These are phyloP conservation scores for Chrysanthemum makinoi DNA, from an alignment of 129 eudicot species.

Conservation along the genomic window DNA sequence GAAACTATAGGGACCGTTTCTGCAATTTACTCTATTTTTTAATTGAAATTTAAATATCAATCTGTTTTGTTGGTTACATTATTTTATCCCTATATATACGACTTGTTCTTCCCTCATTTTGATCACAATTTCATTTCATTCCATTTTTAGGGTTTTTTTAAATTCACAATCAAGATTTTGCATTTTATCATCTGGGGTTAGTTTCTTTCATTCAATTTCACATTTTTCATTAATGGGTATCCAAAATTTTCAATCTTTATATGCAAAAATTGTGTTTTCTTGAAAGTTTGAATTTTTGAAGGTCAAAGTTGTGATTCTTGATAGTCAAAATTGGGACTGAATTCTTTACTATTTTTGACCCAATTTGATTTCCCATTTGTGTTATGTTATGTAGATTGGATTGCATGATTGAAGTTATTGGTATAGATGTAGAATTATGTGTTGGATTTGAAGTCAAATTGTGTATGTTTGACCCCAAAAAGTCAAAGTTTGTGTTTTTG, in stretches of 20 bases:
- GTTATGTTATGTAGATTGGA: not conserved
- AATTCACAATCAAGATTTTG: conserved; percentile 8
- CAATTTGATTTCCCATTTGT: not conserved
- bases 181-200: conserved; percentile 34
- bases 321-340: conserved; percentile 1
- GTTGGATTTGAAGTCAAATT: conserved; percentile 5
- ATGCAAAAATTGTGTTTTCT: conserved; percentile 22
- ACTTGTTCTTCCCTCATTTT: conserved; percentile 19
- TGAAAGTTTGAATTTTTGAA: not conserved
- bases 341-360: conserved; percentile 4
- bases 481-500: conserved; percentile 12
- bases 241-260: conserved; percentile 13
- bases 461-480: conserved; percentile 17
- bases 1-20: not conserved
- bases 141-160: conserved; percentile 17
- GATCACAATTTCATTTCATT: conserved; percentile 20
- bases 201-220: conserved; percentile 16
- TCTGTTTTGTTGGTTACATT: conserved; percentile 6
- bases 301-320: conserved; percentile 12
- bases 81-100: conserved; percentile 24
- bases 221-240: conserved; percentile 7
- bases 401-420: not conserved
- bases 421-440: not conserved
- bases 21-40: conserved; percentile 7
- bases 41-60: not conserved